These are phyloP conservation scores for Gossypium laxum DNA, from an alignment of 441 rosid species.

Conservation along the genomic window DNA sequence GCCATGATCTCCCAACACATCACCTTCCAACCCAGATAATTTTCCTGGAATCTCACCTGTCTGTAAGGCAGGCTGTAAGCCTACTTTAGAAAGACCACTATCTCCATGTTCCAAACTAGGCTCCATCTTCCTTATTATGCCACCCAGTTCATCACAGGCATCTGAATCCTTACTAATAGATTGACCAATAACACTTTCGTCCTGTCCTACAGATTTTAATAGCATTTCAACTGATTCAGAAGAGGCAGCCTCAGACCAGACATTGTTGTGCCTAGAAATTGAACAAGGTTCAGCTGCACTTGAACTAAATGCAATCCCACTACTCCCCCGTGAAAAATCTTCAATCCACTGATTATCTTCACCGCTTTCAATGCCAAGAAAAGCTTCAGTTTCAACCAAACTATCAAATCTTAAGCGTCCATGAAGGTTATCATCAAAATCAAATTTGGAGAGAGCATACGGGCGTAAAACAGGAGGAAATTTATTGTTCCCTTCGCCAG, in stretches of 20 bases:
- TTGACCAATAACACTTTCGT: constrained; percentile 47
- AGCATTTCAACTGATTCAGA: constrained; percentile 99
- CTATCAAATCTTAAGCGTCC: constrained; percentile 79
- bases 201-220: constrained; percentile 91
- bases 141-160: constrained; percentile 67
- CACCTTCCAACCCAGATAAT: constrained; percentile 29
- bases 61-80: constrained; percentile 27
- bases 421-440: constrained; percentile 77
- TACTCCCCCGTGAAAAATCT: constrained; percentile 68
- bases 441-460: constrained; percentile 85
- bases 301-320: constrained; percentile 71
- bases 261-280: constrained; percentile 70
- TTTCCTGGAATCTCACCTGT: constrained; percentile 30
- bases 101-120: constrained; percentile 39
- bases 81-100: constrained; percentile 23
- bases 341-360: constrained; percentile 91
- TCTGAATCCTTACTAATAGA: constrained; percentile 39
- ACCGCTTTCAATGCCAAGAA: constrained; percentile 86
- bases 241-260: constrained; percentile 99
- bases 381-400: constrained; percentile 74
- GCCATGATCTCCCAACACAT: constrained; percentile 32
- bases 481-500: constrained; percentile 75
- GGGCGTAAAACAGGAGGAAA: constrained; percentile 66
- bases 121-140: constrained; percentile 65
- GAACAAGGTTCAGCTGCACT: constrained; percentile 75